Conservation (phyloP, 202 grass and related monocot species). For the Schoenoplectus triqueter region DNA sequence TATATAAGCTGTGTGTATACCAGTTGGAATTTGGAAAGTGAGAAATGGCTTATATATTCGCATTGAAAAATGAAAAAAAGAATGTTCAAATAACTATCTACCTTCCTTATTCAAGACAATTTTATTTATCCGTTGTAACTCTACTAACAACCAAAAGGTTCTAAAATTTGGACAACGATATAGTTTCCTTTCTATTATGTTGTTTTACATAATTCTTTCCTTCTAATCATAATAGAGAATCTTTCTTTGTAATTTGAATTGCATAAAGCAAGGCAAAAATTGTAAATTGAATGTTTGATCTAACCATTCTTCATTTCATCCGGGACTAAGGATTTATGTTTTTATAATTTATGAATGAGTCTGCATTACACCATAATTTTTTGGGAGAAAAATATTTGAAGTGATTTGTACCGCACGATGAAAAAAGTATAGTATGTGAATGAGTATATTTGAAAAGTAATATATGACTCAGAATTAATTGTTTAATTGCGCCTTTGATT, state of each 20-base stretch:
- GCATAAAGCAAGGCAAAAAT: neutral
- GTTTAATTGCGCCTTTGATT: no score
- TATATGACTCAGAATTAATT: no score
- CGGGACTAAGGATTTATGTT: neutral
- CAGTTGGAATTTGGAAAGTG: neutral
- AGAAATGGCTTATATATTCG: neutral
- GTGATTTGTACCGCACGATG: no score
- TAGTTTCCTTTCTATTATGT: neutral
- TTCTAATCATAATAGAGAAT: constrained; percentile 2
- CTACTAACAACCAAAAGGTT: neutral
- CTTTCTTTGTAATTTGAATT: neutral
- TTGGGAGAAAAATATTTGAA: no score
- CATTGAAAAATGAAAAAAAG: neutral
- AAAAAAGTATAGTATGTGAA: no score
- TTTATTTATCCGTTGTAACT: neutral
- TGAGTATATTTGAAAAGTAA: no score
- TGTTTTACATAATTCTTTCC: neutral
- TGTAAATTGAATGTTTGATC: neutral
- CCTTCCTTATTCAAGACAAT: neutral
- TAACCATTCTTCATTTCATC: neutral
- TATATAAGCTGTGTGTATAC: neutral
- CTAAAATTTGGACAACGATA: neutral
- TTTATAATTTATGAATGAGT: neutral
- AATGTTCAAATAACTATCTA: neutral
- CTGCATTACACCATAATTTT: neutral